These are phyloP conservation scores for Fusarium continuum DNA, from an alignment of 2,329 filamentous ascomycete genomes.

Conservation along the genomic window DNA sequence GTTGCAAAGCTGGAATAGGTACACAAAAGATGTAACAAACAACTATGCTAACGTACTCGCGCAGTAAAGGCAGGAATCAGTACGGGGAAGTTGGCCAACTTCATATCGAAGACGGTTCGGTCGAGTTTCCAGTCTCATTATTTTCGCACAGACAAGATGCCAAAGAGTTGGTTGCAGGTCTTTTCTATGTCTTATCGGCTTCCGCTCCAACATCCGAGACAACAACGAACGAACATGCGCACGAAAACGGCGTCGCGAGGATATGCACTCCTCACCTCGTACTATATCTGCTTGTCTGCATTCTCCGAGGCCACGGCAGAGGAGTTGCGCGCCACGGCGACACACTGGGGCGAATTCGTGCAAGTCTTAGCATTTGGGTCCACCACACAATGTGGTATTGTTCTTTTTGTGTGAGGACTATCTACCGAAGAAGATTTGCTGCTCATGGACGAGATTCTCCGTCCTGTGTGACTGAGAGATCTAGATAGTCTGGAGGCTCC, in stretches of 20 bases:
- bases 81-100: slow-evolving; percentile 49
- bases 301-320: slow-evolving; percentile 8
- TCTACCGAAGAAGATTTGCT: slow-evolving; percentile 28
- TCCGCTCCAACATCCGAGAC: not conserved
- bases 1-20: not conserved
- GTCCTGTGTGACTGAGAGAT: slow-evolving; percentile 14
- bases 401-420: slow-evolving; percentile 4
- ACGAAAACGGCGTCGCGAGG: not conserved
- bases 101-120: slow-evolving; percentile 32
- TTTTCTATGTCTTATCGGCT: slow-evolving; percentile 7
- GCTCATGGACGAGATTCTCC: slow-evolving; percentile 4
- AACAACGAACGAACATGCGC: not conserved
- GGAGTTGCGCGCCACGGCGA: not conserved
- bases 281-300: slow-evolving; percentile 32
- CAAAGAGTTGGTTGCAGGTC: not conserved
- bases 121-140: slow-evolving; percentile 20
- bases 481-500: not conserved
- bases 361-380: not conserved
- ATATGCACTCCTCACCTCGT: not conserved
- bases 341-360: not conserved
- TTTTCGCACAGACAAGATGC: not conserved
- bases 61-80: slow-evolving; percentile 52
- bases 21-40: not conserved
- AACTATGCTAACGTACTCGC: slow-evolving; percentile 41
- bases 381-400: slow-evolving; percentile 4